Conservation (phyloP, 1,284 basidiomycete species). For the Irpex sp. region DNA sequence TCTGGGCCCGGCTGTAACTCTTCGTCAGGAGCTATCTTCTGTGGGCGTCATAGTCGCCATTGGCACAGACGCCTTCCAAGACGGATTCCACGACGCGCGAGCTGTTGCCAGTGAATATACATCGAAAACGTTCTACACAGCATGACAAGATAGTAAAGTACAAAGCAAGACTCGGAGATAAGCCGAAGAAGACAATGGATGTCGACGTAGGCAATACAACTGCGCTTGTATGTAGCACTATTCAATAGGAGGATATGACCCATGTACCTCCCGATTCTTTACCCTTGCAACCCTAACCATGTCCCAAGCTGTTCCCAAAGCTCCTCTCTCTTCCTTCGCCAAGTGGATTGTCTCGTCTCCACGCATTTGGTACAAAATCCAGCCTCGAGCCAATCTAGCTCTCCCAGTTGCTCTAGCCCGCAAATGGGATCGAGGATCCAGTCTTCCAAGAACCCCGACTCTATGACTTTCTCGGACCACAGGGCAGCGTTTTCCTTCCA, state of each 20-base stretch:
- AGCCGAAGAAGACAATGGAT: too few relatives aligned
- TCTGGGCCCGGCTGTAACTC: too few relatives aligned
- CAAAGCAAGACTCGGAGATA: neutral
- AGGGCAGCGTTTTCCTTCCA: conserved; percentile 4
- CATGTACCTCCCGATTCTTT: neutral
- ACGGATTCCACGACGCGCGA: too few relatives aligned
- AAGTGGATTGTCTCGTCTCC: conserved; percentile 17
- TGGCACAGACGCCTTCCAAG: too few relatives aligned
- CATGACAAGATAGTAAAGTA: neutral
- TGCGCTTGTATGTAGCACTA: neutral
- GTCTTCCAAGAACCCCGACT: conserved; percentile 20
- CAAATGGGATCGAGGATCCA: conserved; percentile 29
- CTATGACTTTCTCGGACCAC: conserved; percentile 22
- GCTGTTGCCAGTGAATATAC: too few relatives aligned
- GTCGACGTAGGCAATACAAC: neutral
- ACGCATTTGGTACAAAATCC: conserved; percentile 30
- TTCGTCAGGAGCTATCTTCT: too few relatives aligned
- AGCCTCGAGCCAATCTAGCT: conserved; percentile 25
- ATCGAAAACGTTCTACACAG: neutral
- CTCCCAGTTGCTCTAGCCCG: conserved; percentile 25
- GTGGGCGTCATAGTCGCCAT: too few relatives aligned
- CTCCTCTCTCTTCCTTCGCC: conserved; percentile 19
- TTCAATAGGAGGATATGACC: neutral
- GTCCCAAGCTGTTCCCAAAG: conserved; percentile 26
- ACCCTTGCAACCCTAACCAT: conserved; percentile 20